These are phyloP conservation scores for Hypoxylon sp. DNA, from an alignment of 2,329 filamentous ascomycete species.

Conservation along the genomic window DNA sequence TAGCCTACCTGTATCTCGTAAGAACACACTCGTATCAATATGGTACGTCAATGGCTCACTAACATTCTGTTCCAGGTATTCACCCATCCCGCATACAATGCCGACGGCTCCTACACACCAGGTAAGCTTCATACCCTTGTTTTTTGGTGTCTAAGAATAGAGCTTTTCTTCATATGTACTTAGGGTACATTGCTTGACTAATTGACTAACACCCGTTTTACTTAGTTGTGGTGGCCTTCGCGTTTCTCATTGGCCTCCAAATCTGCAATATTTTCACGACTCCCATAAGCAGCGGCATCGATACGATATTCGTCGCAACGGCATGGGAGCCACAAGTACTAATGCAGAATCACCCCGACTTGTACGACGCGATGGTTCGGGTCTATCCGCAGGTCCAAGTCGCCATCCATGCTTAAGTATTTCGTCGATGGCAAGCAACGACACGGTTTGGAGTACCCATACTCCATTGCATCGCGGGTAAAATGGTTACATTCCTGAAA, in stretches of 20 bases:
- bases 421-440: background rate
- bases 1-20: slow-evolving; percentile 89
- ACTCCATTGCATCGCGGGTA: background rate
- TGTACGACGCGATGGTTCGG: slow-evolving; percentile 82
- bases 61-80: slow-evolving; percentile 40
- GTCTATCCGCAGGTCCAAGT: slow-evolving; percentile 88
- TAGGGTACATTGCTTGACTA: background rate
- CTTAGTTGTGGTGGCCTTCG: slow-evolving; percentile 52
- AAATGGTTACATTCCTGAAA: background rate
- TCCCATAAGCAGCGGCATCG: slow-evolving; percentile 87
- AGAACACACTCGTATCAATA: slow-evolving; percentile 73
- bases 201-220: slow-evolving; percentile 4
- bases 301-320: slow-evolving; percentile 88
- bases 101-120: slow-evolving; percentile 46
- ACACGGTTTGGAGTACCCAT: background rate
- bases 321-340: slow-evolving; percentile 79
- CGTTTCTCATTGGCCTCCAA: slow-evolving; percentile 91
- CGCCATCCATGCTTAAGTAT: slow-evolving; percentile 73
- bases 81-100: slow-evolving; percentile 47
- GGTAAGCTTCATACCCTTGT: slow-evolving; percentile 37
- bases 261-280: slow-evolving; percentile 91
- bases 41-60: background rate
- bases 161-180: background rate
- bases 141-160: background rate
- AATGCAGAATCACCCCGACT: slow-evolving; percentile 82